Evolutionary conservation across 1,284 basidiomycete genomes (phyloP), one percentile per base, ranked within the genome.

Genomic region (Coniferiporia weirii): DNA sequence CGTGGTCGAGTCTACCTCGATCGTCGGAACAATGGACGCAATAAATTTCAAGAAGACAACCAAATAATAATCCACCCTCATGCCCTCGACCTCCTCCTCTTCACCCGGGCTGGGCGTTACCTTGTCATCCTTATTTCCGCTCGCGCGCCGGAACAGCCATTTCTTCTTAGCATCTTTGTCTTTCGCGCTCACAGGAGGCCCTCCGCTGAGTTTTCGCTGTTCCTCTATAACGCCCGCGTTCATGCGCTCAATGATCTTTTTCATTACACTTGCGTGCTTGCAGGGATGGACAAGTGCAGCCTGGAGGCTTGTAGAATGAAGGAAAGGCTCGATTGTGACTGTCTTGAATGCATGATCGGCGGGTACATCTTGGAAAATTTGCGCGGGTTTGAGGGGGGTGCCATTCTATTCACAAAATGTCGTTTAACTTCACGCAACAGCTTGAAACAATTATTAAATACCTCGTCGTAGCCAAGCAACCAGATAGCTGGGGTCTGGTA

Each of bases 221-320:
- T 90, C 86, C 60, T 87, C 89, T 50, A 89, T 81, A 47, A 92
- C 86, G 63, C 85, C 86, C 71, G 87, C 85, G 73, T 98, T 97
- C 95, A 99, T 98, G 57, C 95, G 83, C 72, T 98, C 95, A 69
- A 99, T 98, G 65, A 99, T 94, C 74, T 98, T 99, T 81, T 97
- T 98, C 97, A 99, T 99, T 57, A 99, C 97, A 70, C 87, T 93
- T 0, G 95, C 93, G 71, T 99, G 96, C 72, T 98, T 98, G 84
- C 96, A 99, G 1, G 96, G 96, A 71, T 99, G 96, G 9, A 99
- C 95, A 0, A 88, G 91, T 0, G 92, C 95, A 7, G 89, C 85
- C 72, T 95, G 89, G 59, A 94, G 80, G 32, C 88, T 85, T 3
- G 84, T 76, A 0, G 88, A 90, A 73, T 98, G 95, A 15, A 95